Evolutionary conservation across 1,284 basidiomycete species (phyloP).

Genomic region (Pseudozyma thailandica): DNA sequence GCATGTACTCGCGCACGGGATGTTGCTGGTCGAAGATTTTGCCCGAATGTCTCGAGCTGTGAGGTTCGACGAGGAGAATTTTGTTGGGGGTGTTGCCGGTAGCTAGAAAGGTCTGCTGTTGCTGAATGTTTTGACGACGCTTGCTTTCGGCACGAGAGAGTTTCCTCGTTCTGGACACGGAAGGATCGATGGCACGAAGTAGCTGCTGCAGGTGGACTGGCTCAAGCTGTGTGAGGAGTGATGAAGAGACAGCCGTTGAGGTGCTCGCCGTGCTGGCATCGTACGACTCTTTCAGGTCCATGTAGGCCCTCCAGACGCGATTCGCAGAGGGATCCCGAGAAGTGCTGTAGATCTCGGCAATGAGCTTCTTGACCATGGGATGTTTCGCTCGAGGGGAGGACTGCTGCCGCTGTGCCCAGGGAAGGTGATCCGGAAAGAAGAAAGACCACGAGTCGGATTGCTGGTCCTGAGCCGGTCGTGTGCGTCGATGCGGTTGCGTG

Average conservation of each 20-base stretch:
- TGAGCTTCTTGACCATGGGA: constrained; percentile 50
- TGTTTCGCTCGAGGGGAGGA: constrained; percentile 26
- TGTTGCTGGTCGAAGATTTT: constrained; percentile 31
- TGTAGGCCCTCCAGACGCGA: constrained; percentile 52
- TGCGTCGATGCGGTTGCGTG: background rate
- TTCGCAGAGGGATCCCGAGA: constrained; percentile 36
- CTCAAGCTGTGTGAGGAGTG: constrained; percentile 40
- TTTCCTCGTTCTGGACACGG: constrained; percentile 29
- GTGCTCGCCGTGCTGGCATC: constrained; percentile 6
- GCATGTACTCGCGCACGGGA: constrained; percentile 46
- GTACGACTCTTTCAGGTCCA: constrained; percentile 33
- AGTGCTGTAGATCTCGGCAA: constrained; percentile 48
- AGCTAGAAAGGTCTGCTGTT: constrained; percentile 17
- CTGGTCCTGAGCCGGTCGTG: background rate
- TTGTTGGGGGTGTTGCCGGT: constrained; percentile 17
- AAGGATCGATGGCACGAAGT: constrained; percentile 50
- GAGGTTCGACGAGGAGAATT: constrained; percentile 22
- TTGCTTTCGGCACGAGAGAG: constrained; percentile 27
- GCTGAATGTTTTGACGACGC: constrained; percentile 27
- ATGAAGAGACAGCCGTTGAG: constrained; percentile 16
- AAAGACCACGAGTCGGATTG: constrained; percentile 34
- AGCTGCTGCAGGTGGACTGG: constrained; percentile 39
- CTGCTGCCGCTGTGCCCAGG: constrained; percentile 11
- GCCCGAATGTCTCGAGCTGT: constrained; percentile 23
- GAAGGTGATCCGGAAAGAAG: constrained; percentile 42